A percentile compares a stretch with the other conserved stretches of the same genome.
Evolutionary conservation across 2,329 filamentous ascomycete genomes (phyloP).

Genomic region (Penicillium sp.): DNA sequence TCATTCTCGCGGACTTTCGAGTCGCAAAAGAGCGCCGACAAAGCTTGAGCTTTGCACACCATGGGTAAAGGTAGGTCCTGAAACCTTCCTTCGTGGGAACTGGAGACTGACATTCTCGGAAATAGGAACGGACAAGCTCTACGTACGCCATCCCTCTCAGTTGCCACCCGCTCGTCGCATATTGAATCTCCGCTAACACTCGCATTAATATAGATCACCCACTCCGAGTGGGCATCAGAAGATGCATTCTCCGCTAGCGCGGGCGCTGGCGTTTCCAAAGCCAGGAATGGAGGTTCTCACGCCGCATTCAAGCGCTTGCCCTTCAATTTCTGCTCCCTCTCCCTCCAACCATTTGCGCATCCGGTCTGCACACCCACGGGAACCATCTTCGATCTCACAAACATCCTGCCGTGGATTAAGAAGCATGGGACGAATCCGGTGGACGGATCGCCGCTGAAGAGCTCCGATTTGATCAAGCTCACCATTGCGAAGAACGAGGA

Average conservation of each 20-base stretch:
- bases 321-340: constrained; percentile 97
- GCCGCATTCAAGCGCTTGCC: constrained; percentile 80
- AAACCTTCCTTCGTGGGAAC: constrained; percentile 3
- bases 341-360: constrained; percentile 88
- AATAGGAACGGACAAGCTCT: constrained; percentile 48
- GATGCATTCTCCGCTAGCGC: constrained; percentile 81
- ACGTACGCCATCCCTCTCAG: constrained; percentile 33
- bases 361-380: constrained; percentile 86
- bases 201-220: constrained; percentile 63
- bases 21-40: constrained; percentile 4
- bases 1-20: constrained; percentile 14
- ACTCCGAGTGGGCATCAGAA: constrained; percentile 92
- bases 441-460: constrained; percentile 70
- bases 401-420: constrained; percentile 89
- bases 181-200: constrained; percentile 16
- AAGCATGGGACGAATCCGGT: constrained; percentile 92
- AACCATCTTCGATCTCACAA: constrained; percentile 90
- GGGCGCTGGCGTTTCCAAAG: constrained; percentile 60
- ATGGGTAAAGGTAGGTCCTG: constrained; percentile 29
- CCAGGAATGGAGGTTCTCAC: constrained; percentile 47
- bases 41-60: constrained; percentile 11
- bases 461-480: constrained; percentile 80
- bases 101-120: background rate
- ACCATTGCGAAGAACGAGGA: constrained; percentile 90
- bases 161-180: constrained; percentile 7